These are phyloP conservation scores for Macrolepiota dolichaula DNA, from an alignment of 768 basidiomycete species.

Conservation along the genomic window DNA sequence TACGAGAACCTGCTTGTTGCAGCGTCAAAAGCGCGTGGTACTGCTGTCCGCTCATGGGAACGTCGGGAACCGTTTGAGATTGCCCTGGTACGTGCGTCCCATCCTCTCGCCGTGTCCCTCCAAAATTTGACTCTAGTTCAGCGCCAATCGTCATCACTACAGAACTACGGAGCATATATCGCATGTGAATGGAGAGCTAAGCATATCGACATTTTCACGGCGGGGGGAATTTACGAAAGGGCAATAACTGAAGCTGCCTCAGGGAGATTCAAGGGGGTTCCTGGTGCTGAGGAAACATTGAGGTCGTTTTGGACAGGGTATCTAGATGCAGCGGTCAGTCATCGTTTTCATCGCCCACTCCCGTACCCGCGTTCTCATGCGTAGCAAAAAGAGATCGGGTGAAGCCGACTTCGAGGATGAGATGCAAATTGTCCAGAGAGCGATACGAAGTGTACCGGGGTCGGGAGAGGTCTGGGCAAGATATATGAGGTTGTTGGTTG, in stretches of 20 bases:
- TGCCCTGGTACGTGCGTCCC: constrained; percentile 44
- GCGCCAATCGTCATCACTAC: constrained; percentile 44
- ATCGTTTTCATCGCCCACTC: background rate
- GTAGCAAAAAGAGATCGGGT: constrained; percentile 40
- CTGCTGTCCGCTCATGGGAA: constrained; percentile 57
- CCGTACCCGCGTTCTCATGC: background rate
- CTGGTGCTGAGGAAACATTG: constrained; percentile 54
- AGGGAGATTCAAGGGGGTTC: constrained; percentile 50
- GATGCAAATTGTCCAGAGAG: constrained; percentile 45
- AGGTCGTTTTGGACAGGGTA: constrained; percentile 73
- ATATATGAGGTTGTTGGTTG: constrained; percentile 69
- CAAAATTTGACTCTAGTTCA: background rate
- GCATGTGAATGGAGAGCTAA: constrained; percentile 59
- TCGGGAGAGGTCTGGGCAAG: constrained; percentile 79
- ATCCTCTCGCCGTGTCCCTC: background rate
- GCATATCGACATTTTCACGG: constrained; percentile 53
- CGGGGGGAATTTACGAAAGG: constrained; percentile 66
- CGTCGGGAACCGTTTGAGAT: constrained; percentile 63
- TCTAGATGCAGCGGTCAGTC: constrained; percentile 62
- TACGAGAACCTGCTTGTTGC: constrained; percentile 77
- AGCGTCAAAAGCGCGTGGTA: constrained; percentile 70
- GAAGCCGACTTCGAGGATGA: constrained; percentile 40
- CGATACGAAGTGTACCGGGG: constrained; percentile 68
- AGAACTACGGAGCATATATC: constrained; percentile 62
- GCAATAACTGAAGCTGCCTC: constrained; percentile 72